A percentile compares a stretch with the other conserved stretches of the same genome.
phyloP scores from a whole-genome alignment of 1,284 basidiomycete species.

The Sanghuangporus weigelae region DNA sequence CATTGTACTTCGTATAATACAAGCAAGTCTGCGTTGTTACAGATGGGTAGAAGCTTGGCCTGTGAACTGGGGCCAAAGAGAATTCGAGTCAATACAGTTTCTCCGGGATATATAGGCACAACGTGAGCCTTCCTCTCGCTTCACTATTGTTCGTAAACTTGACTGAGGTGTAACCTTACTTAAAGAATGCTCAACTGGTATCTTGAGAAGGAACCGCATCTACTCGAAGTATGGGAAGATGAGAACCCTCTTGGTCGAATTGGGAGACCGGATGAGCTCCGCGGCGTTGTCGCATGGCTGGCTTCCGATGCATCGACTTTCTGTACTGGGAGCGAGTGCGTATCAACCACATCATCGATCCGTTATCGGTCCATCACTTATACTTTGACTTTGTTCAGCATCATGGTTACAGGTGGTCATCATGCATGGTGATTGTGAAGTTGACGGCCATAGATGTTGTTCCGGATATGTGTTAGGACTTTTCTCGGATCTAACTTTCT shows the following conservation, averaged over 20 bases:
- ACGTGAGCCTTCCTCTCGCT: conserved; percentile 35
- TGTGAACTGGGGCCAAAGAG: conserved; percentile 69
- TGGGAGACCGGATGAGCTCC: conserved; percentile 70
- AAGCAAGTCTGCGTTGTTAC: conserved; percentile 77
- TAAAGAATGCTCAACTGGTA: conserved; percentile 64
- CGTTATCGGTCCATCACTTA: neutral
- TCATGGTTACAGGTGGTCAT: conserved; percentile 66
- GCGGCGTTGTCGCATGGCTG: conserved; percentile 77
- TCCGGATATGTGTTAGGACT: no score
- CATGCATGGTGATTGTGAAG: conserved; percentile 50
- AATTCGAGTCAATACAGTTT: conserved; percentile 75
- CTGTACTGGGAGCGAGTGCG: conserved; percentile 72
- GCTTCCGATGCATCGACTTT: conserved; percentile 73
- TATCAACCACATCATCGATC: conserved; percentile 22
- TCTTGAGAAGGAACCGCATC: conserved; percentile 62
- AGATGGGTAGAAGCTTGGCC: conserved; percentile 81
- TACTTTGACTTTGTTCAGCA: conserved; percentile 36
- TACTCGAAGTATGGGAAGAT: conserved; percentile 65
- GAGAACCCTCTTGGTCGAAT: conserved; percentile 73
- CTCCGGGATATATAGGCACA: conserved; percentile 73
- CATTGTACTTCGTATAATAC: conserved; percentile 77
- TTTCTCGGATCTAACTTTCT: no score
- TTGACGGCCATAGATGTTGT: no score
- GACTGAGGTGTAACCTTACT: neutral
- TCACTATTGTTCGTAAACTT: conserved; percentile 9